Evolutionary conservation across 169 alveolate genomes (phyloP), one percentile per base, ranked within the genome.

Genomic region (Plasmodium yoelii): DNA sequence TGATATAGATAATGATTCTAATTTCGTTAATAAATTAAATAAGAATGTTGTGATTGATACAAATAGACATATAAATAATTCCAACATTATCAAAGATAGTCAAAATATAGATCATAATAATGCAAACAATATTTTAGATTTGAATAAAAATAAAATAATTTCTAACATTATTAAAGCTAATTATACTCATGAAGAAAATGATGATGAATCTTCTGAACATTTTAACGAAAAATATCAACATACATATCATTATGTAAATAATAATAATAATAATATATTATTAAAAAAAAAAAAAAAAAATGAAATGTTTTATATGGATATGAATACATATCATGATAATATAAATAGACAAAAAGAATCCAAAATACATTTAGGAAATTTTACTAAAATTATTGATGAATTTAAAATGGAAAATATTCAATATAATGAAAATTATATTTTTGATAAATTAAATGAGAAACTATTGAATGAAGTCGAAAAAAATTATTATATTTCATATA

Each of bases 391-490:
- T 24, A 51, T 70, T 64, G 19, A 65, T 9, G 72, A 82, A 3
- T 12, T 67, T 3, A 7, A 15, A 34, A 51, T 60, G 12, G 68
- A 67, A 8, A 24, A 70, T 24, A 51, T 28, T 26, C 60, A 47
- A 55, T 42, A 51, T n/a, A 61, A 47, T 7, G 69, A 57, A 19
- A 12, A 42, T 60, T 19, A 12, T 22, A 55, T 82, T 46, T 55
- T 82, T 19, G 47, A 82, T 19, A 61, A 46, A 55, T 55, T 82
- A 22, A 69, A 82, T 53, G 19, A 53, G 26, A 82, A 67, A 28
- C 46, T 82, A 82, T 59, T 51, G 8, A 10, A 5, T 34, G 86
- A 82, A 55, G 18, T 82, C 5, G 15, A 82, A 42, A 82, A 61
- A 19, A 82, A 82, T 47, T 8, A 49, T 19, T 53, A 67, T 42